These are phyloP conservation scores for Sclerotinia trifoliorum DNA, from an alignment of 2,329 filamentous ascomycete genomes.

Conservation along the genomic window DNA sequence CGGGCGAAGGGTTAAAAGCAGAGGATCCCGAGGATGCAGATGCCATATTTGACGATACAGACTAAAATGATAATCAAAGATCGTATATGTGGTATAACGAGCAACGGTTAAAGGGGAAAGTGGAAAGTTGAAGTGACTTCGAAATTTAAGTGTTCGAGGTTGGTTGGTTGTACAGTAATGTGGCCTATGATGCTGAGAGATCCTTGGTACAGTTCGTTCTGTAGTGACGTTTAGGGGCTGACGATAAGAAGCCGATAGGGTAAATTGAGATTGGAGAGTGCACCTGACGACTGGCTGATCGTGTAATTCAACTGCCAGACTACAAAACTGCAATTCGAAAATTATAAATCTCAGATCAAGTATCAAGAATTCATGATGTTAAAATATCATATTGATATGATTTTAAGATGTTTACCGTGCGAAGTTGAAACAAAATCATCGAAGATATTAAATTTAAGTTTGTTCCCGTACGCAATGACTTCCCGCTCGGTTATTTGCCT, in stretches of 20 bases:
- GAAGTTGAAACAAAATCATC: slow-evolving; percentile 18
- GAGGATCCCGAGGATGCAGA: slow-evolving; percentile 36
- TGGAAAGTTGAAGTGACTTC: not conserved
- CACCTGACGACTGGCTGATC: not conserved
- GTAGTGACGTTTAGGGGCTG: slow-evolving; percentile 15
- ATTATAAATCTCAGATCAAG: not conserved
- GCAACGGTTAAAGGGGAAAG: not conserved
- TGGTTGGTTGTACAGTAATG: slow-evolving; percentile 14
- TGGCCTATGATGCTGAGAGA: not conserved
- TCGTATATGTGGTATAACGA: not conserved
- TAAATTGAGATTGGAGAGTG: not conserved
- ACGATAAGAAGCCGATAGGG: slow-evolving; percentile 19
- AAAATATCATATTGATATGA: not conserved
- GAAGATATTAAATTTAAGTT: not conserved
- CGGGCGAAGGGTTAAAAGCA: slow-evolving; percentile 32
- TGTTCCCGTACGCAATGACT: not conserved
- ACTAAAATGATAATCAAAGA: not conserved
- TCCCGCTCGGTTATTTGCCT: not conserved
- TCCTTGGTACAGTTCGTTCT: not conserved
- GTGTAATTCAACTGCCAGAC: not conserved
- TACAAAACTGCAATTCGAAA: not conserved
- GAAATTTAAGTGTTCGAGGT: slow-evolving; percentile 1
- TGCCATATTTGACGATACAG: slow-evolving; percentile 30
- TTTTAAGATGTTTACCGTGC: not conserved
- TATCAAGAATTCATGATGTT: not conserved